Base-by-base conservation (phyloP, 495 filamentous ascomycete species). In the Opeltia flavorubescens region DNA sequence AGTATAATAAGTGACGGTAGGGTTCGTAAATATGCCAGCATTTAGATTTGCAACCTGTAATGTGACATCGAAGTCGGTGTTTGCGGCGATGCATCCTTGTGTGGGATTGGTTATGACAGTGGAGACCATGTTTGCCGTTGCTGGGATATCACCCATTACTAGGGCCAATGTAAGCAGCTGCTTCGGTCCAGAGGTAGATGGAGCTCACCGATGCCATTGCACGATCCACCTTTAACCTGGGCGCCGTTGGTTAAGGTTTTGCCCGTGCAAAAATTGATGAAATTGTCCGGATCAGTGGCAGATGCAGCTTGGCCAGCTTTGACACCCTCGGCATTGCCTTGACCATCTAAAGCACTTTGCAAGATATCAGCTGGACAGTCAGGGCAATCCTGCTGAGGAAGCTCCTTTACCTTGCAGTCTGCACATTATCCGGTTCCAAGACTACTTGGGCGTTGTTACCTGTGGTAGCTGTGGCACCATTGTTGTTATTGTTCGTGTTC, bases 111-210 rank as follows among this genome's bases (percentile, higher is more conserved):
- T 51, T 50, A 86, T 69, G 43, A 84, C 69, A 21, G 78, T 69
- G 3, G 81, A 83, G 46, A 84, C 69, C 82, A 86, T 85, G 27
- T 73, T 69, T 39, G 50, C 59, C 29, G 61, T 65, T 26, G 76
- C 60, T 2, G 82, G 82, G 50, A 86, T 83, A 44, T 84, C 69
- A 49, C 82, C 82, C 81, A 86, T 85, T 3, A 66, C 66, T 63
- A 77, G 70, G 61, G 35, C 35, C 20, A 6, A 38, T 45, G 65
- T 59, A 2, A 61, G 47, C 23, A 13, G 12, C 11, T 25, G 15
- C 12, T n/a, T 18, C 11, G 35, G 18, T 27, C 8, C 12, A 13
- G 31, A 17, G 15, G 11, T 15, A 26, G 25, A 23, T 24, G 13
- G 12, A 15, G 48, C 66, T 33, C 58, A 69, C 66, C 53, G 50